Percentiles rank a stretch among this genome's conserved stretches.
phyloP scores from a whole-genome alignment of 2,329 filamentous ascomycete species.

The Trichoderma oligosporum region DNA sequence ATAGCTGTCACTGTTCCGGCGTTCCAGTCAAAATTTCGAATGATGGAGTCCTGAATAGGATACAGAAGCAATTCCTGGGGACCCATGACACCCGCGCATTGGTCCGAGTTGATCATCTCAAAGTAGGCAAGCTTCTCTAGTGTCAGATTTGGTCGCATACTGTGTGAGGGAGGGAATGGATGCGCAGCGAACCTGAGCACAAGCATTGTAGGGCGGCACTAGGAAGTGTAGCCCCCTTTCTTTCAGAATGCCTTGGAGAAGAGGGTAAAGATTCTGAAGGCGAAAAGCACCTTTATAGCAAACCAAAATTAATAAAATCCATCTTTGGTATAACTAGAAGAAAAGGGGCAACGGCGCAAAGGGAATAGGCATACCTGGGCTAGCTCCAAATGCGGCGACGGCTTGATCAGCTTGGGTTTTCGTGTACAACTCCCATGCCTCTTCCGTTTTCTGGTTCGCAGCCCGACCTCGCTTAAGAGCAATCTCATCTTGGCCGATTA shows the following conservation, averaged over 20 bases:
- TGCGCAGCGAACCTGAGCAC: conserved; percentile 65
- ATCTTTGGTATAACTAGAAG: neutral
- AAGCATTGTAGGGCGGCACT: conserved; percentile 82
- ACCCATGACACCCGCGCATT: conserved; percentile 75
- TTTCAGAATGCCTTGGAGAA: conserved; percentile 71
- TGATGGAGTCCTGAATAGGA: conserved; percentile 73
- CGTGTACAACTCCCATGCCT: conserved; percentile 86
- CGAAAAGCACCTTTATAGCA: conserved; percentile 59
- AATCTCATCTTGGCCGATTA: conserved; percentile 70
- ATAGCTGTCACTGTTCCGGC: conserved; percentile 58
- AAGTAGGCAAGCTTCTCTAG: conserved; percentile 68
- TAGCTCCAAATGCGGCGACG: conserved; percentile 76
- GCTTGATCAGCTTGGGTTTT: conserved; percentile 74
- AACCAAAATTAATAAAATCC: neutral
- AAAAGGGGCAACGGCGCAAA: no score
- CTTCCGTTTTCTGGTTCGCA: conserved; percentile 67
- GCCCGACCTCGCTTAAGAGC: conserved; percentile 59
- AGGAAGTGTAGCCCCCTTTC: conserved; percentile 68
- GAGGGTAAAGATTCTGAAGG: conserved; percentile 68
- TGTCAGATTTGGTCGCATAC: conserved; percentile 28
- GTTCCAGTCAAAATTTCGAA: conserved; percentile 64
- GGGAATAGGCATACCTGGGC: conserved; percentile 56
- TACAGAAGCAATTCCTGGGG: conserved; percentile 83
- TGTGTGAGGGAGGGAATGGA: neutral
- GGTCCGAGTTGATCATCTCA: conserved; percentile 61